Percentiles rank a stretch among this genome's conserved stretches.
phyloP scores from a whole-genome alignment of 108 stramenopile species.

The Nannochloropsis oceanica region DNA sequence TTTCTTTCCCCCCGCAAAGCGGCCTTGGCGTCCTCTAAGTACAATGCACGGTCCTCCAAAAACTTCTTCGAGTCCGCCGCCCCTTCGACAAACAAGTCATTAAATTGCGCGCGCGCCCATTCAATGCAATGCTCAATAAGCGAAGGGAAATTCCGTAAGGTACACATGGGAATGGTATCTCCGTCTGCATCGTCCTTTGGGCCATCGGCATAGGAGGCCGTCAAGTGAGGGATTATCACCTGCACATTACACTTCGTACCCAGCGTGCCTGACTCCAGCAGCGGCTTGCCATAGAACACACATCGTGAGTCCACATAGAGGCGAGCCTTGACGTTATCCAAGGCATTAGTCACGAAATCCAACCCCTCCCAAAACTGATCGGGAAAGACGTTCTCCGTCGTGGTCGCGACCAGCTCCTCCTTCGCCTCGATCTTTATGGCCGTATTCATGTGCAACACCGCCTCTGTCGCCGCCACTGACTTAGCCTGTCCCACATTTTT shows the following conservation, averaged over 20 bases:
- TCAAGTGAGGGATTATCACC: constrained; percentile 55
- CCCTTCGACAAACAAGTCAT: constrained; percentile 36
- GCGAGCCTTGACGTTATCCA: constrained; percentile 71
- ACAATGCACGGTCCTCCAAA: constrained; percentile 22
- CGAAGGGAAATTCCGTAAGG: constrained; percentile 61
- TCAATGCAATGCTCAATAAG: constrained; percentile 73
- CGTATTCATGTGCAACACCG: constrained; percentile 59
- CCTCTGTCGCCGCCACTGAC: constrained; percentile 49
- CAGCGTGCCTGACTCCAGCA: constrained; percentile 65
- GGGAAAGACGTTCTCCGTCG: constrained; percentile 58
- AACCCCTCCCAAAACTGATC: constrained; percentile 64
- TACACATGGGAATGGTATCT: constrained; percentile 74
- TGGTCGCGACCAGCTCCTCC: constrained; percentile 53
- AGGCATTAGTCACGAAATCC: constrained; percentile 61
- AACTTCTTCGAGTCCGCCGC: constrained; percentile 35
- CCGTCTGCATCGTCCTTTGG: constrained; percentile 53
- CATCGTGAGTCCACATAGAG: constrained; percentile 54
- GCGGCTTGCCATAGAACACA: constrained; percentile 62
- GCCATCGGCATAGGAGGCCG: constrained; percentile 61
- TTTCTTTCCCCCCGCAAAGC: not conserved
- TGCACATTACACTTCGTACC: constrained; percentile 51
- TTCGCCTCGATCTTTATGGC: constrained; percentile 26
- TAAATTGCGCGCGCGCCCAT: constrained; percentile 53
- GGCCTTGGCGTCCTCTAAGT: not conserved
- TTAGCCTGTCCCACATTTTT: constrained; percentile 67